Conservation (phyloP, 2,329 filamentous ascomycete genomes). For the Aspergillus latus region DNA sequence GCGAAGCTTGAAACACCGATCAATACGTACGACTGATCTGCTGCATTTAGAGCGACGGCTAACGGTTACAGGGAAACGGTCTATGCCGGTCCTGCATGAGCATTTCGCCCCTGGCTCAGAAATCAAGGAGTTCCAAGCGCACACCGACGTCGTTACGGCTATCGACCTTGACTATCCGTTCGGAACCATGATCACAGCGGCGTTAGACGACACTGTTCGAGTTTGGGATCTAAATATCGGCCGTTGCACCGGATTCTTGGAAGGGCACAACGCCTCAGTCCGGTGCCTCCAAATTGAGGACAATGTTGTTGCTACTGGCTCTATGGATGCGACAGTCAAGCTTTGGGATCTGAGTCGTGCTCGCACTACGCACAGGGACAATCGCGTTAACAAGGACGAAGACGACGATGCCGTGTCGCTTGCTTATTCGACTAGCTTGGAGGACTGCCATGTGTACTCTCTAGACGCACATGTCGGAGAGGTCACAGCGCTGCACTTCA, state of each 20-base stretch:
- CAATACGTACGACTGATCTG: conserved; percentile 35
- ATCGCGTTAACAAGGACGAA: conserved; percentile 52
- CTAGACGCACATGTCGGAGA: conserved; percentile 90
- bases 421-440: conserved; percentile 71
- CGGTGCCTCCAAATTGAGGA: conserved; percentile 90
- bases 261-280: conserved; percentile 93
- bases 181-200: conserved; percentile 88
- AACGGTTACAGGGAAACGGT: conserved; percentile 56
- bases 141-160: conserved; percentile 83
- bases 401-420: conserved; percentile 54
- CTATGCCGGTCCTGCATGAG: conserved; percentile 93
- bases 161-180: conserved; percentile 98
- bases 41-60: conserved; percentile 22
- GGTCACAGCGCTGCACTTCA: conserved; percentile 90
- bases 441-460: conserved; percentile 84
- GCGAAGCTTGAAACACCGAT: conserved; percentile 51
- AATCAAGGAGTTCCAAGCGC: conserved; percentile 85
- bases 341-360: conserved; percentile 93
- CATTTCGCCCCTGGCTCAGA: conserved; percentile 86
- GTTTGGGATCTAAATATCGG: conserved; percentile 97
- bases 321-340: conserved; percentile 89
- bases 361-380: conserved; percentile 68
- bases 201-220: conserved; percentile 86
- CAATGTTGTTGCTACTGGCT: conserved; percentile 91
- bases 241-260: conserved; percentile 83